A percentile compares a stretch with the other conserved stretches of the same genome.
Conservation (phyloP, 2,329 filamentous ascomycete genomes). For the Reticulascus tulasneorum region DNA sequence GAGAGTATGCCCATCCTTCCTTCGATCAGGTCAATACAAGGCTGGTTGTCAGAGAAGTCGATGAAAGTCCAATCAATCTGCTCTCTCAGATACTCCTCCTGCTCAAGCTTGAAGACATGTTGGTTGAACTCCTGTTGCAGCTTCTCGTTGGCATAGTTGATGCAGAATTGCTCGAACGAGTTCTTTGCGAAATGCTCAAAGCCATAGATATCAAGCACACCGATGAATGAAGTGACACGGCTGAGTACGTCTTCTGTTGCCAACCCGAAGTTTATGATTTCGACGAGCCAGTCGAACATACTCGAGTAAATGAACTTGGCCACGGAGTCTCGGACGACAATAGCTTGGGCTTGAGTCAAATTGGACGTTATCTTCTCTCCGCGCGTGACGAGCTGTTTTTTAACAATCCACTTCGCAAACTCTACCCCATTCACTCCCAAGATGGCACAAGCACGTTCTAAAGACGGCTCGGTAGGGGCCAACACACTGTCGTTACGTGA, state of each 20-base stretch:
- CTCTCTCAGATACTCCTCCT: constrained; percentile 94
- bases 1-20: constrained; percentile 92
- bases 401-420: constrained; percentile 97
- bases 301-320: constrained; percentile 99
- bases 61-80: constrained; percentile 99
- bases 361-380: constrained; percentile 98
- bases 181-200: constrained; percentile 99
- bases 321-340: constrained; percentile 93
- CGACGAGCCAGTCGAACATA: constrained; percentile 98
- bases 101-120: constrained; percentile 97
- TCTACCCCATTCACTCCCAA: constrained; percentile 81
- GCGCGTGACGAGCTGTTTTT: constrained; percentile 95
- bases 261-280: constrained; percentile 87
- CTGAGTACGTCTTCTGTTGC: constrained; percentile 83
- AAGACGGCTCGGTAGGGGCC: constrained; percentile 72
- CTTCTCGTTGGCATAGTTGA: constrained; percentile 99
- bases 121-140: constrained; percentile 99
- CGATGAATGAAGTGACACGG: constrained; percentile 86
- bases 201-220: constrained; percentile 97
- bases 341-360: constrained; percentile 85
- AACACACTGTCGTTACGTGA: constrained; percentile 85
- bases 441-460: constrained; percentile 77
- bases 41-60: constrained; percentile 98
- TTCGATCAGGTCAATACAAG: constrained; percentile 97
- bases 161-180: constrained; percentile 99